Percentiles rank a stretch among this genome's conserved stretches.
Conservation (phyloP, 805 yeast genomes). For the Saccharomycopsis sp. region DNA sequence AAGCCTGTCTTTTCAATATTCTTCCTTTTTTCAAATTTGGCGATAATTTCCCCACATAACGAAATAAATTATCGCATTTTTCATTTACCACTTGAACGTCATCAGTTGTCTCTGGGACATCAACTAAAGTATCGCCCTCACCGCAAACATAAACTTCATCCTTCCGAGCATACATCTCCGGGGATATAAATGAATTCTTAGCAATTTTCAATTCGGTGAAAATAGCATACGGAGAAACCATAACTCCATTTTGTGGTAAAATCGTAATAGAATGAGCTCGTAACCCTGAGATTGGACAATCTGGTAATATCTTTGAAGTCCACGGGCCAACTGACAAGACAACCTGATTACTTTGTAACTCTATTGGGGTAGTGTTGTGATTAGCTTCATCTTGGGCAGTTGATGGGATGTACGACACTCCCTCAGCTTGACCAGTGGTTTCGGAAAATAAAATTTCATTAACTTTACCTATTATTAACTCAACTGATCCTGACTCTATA, state of each 20-base stretch:
- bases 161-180: slow-evolving; percentile 90
- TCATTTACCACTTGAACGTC: slow-evolving; percentile 83
- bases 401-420: slow-evolving; percentile 53
- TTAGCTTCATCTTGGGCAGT: slow-evolving; percentile 31
- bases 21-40: slow-evolving; percentile 66
- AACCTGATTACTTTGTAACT: slow-evolving; percentile 65
- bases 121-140: slow-evolving; percentile 87
- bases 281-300: slow-evolving; percentile 89
- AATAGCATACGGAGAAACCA: slow-evolving; percentile 87
- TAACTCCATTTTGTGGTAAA: slow-evolving; percentile 62
- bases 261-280: slow-evolving; percentile 94
- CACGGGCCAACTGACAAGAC: slow-evolving; percentile 92
- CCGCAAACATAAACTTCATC: slow-evolving; percentile 98
- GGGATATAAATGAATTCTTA: slow-evolving; percentile 66
- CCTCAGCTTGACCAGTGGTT: slow-evolving; percentile 61
- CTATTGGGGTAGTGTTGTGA: slow-evolving; percentile 32
- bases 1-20: slow-evolving; percentile 81
- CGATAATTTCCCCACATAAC: slow-evolving; percentile 71
- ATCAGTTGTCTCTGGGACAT: slow-evolving; percentile 89
- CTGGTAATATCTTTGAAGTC: slow-evolving; percentile 86
- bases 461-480: slow-evolving; percentile 79
- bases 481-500: slow-evolving; percentile 75
- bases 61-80: slow-evolving; percentile 82
- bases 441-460: slow-evolving; percentile 56
- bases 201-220: slow-evolving; percentile 84